Percentiles rank a stretch among this genome's conserved stretches.
These are phyloP conservation scores for Taxawa tesnikishii DNA, from an alignment of 2,329 filamentous ascomycete species.

Conservation along the genomic window DNA sequence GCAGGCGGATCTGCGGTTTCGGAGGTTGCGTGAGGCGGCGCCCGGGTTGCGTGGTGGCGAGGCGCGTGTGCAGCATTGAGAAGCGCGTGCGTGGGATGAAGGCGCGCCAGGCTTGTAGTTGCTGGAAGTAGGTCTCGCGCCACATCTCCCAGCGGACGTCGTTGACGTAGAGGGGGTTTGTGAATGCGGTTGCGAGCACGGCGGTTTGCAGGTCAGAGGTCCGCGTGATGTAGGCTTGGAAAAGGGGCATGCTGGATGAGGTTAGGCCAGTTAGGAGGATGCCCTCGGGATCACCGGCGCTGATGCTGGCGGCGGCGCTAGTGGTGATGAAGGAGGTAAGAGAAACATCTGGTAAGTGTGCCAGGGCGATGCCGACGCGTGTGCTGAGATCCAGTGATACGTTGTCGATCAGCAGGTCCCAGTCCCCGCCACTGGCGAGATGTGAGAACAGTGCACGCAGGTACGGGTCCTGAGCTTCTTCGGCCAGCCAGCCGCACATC, in stretches of 20 bases:
- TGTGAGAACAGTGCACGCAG: constrained; percentile 68
- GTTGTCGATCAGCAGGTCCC: constrained; percentile 57
- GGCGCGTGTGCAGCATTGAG: constrained; percentile 62
- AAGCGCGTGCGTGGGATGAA: constrained; percentile 69
- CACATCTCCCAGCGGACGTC: constrained; percentile 65
- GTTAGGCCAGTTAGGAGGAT: constrained; percentile 68
- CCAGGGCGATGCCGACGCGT: constrained; percentile 59
- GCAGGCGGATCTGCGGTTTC: constrained; percentile 58
- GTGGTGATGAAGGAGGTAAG: constrained; percentile 30
- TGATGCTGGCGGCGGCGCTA: constrained; percentile 48
- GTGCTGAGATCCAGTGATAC: constrained; percentile 59
- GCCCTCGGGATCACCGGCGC: constrained; percentile 61
- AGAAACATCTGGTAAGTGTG: constrained; percentile 50
- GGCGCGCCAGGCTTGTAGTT: constrained; percentile 56
- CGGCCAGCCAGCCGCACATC: constrained; percentile 49
- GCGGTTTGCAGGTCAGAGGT: constrained; percentile 71
- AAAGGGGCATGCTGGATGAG: constrained; percentile 59
- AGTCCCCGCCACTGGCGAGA: constrained; percentile 59
- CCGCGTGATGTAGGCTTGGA: constrained; percentile 63
- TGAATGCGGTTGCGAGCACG: constrained; percentile 60
- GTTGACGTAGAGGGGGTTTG: constrained; percentile 62
- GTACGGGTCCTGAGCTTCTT: constrained; percentile 61
- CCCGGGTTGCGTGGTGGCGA: constrained; percentile 51
- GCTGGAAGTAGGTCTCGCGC: constrained; percentile 62
- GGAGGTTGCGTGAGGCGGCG: constrained; percentile 51